These are phyloP conservation scores for Mucor irregularis DNA, from an alignment of 371 early-diverging fungal species.

Conservation along the genomic window DNA sequence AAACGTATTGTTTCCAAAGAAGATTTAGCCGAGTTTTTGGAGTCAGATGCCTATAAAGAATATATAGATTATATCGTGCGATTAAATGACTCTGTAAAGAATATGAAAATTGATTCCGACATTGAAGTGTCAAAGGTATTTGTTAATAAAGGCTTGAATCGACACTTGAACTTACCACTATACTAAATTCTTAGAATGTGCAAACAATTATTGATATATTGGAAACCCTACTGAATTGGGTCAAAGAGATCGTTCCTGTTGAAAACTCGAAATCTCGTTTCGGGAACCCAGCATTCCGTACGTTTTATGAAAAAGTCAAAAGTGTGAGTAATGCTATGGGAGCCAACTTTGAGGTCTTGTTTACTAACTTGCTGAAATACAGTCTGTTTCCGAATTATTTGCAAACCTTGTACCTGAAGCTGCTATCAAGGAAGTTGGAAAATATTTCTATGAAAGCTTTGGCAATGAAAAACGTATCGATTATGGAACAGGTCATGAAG, in stretches of 20 bases:
- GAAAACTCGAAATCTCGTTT: conserved; percentile 82
- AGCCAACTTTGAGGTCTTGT: no score
- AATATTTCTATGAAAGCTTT: conserved; percentile 89
- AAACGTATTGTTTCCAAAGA: conserved; percentile 83
- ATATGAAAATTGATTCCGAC: conserved; percentile 56
- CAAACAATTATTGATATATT: conserved; percentile 62
- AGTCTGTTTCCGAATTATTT: conserved; percentile 34
- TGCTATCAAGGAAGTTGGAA: conserved; percentile 70
- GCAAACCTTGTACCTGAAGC: conserved; percentile 39
- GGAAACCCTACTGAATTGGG: conserved; percentile 59
- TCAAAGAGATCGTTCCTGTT: conserved; percentile 75
- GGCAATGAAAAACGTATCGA: conserved; percentile 97
- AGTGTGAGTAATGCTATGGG: conserved; percentile 42
- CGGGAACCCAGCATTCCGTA: conserved; percentile 90
- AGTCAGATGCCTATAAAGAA: conserved; percentile 64
- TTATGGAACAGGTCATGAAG: conserved; percentile 99
- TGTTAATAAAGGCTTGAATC: background rate
- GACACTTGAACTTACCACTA: background rate
- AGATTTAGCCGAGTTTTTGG: conserved; percentile 78
- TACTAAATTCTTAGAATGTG: conserved; percentile 45
- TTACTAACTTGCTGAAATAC: no score
- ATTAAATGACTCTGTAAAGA: conserved; percentile 73
- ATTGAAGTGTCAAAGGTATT: conserved; percentile 53
- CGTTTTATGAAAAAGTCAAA: conserved; percentile 71
- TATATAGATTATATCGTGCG: conserved; percentile 69